Base-by-base conservation (phyloP, 768 basidiomycete species). In the Termitomyces sp. region DNA sequence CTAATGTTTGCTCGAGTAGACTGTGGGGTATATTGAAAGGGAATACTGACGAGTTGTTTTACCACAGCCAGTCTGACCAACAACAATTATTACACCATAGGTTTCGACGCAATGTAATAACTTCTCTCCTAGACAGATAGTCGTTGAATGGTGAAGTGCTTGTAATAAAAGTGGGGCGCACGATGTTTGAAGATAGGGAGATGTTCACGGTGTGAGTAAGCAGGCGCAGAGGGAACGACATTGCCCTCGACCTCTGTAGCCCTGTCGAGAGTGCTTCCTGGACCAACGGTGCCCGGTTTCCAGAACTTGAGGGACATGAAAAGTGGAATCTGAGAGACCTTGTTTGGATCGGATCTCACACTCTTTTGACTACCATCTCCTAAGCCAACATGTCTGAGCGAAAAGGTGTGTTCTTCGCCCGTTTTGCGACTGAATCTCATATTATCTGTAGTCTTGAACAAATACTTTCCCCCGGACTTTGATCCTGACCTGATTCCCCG, bases 391-490 rank as follows among this genome's bases (percentile, higher is more conserved):
- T 92, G 90, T 89, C 90, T 61, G 90, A 92, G 72, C 86, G 90
- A 62, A 92, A 92, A 83, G 89, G 89, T 84, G 51, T 4, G 75
- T 42, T 6, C 12, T 29, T 4, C 32, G 5, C 7, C 17, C 5
- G 9, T 46, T 21, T 23, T n/a, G 32, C 12, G 10, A 37, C 8
- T 10, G 41, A 19, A 51, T 21, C 54, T 56, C 21, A 60, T 9
- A 29, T 21, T 41, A 44, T 67, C 35, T 54, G 9, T 60, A 92
- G 94, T 95, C 49, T 78, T 95, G 64, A 95, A 96, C 82, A 95
- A 93, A 73, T 95, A 93, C 77, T 94, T 94, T 69, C 95, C 95
- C 50, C 95, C 96, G 75, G 95, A 98, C 74, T 98, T 98, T 73
- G 96, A 98, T 76, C 96, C 96, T 57, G 87, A 91, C 63, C 89